Evolutionary conservation across 495 filamentous ascomycete species (phyloP), one percentile per base, ranked within the genome.

Genomic region (Penicillium steckii): DNA sequence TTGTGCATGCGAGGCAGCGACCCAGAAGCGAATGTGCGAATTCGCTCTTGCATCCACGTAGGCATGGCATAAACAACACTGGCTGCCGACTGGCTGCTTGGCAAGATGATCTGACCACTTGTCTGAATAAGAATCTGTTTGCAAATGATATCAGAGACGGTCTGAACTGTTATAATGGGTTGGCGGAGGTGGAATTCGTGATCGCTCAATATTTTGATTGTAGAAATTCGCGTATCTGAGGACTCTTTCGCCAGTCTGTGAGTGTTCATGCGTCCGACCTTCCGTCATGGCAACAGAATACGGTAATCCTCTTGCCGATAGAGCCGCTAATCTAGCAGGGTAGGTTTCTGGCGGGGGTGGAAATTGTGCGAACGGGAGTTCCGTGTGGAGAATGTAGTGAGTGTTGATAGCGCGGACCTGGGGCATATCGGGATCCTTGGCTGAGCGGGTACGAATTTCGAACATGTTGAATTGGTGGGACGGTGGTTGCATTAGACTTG

Each of bases 51-150:
- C 48, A 72, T 41, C 73, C 73, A 77, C 6, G 55, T 56, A 5
- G 73, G 73, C 45, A 77, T 51, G 3, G 61, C 73, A 2, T 72
- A 57, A 43, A 77, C 44, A 48, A 71, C 13, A 30, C 65, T 67
- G 19, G 59, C 59, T 3, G 33, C 33, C 15, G 57, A 60, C 40
- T 62, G 45, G 8, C 53, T 41, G 0, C 26, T 29, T 1, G 66
- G 71, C 45, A 79, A 48, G 37, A 75, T 63, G 18, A 76, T 52
- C 64, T 77, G 73, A 6, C 70, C 72, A 50, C 75, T 75, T 32
- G 59, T 64, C 53, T 73, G 71, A 1, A 55, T 59, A 1, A 76
- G 35, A 15, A 78, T 66, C 56, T 78, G 73, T 47, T 69, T 67
- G 33, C 67, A 66, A 25, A 78, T 68, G 0, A 70, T 71, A 1